Conservation (phyloP, 1,284 basidiomycete genomes). For the Cutaneotrichosporon daszewskae region DNA sequence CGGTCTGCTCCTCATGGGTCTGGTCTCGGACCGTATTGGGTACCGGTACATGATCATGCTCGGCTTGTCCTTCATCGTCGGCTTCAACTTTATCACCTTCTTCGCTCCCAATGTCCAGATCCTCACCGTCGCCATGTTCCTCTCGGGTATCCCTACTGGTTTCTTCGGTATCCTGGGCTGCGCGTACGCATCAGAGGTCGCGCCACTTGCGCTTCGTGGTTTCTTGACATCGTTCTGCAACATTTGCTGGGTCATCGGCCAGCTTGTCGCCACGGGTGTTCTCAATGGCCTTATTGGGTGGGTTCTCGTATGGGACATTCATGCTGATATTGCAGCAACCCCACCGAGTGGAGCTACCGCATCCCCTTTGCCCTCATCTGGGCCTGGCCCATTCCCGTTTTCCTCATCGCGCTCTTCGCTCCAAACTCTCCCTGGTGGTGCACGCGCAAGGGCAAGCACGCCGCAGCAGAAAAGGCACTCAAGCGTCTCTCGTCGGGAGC, state of each 20-base stretch:
- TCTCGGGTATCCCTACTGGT: slow-evolving; percentile 47
- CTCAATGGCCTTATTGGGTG: slow-evolving; percentile 39
- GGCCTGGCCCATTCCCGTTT: slow-evolving; percentile 20
- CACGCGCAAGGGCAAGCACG: slow-evolving; percentile 29
- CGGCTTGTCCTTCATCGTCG: slow-evolving; percentile 30
- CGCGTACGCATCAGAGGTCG: slow-evolving; percentile 52
- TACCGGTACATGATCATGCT: slow-evolving; percentile 23
- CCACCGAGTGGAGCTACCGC: slow-evolving; percentile 22
- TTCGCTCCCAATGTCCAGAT: slow-evolving; percentile 37
- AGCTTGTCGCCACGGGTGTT: slow-evolving; percentile 15
- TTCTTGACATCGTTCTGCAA: slow-evolving; percentile 44
- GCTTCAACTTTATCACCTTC: slow-evolving; percentile 33
- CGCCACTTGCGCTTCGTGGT: slow-evolving; percentile 35
- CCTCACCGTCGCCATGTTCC: slow-evolving; percentile 21
- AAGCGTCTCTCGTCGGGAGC: slow-evolving; percentile 25
- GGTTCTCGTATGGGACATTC: slow-evolving; percentile 5
- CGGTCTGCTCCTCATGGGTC: slow-evolving; percentile 21
- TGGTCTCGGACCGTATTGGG: slow-evolving; percentile 21
- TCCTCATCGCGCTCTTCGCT: slow-evolving; percentile 10
- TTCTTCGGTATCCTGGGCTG: slow-evolving; percentile 27
- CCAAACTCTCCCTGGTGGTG: slow-evolving; percentile 20
- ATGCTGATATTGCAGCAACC: neutral
- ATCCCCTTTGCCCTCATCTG: slow-evolving; percentile 19
- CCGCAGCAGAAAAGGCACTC: slow-evolving; percentile 41
- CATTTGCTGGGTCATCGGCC: slow-evolving; percentile 51